These are phyloP conservation scores for sorghum (Sorghum bicolor) DNA, from an alignment of 176 grass and related monocot genomes.

Conservation along the genomic window DNA sequence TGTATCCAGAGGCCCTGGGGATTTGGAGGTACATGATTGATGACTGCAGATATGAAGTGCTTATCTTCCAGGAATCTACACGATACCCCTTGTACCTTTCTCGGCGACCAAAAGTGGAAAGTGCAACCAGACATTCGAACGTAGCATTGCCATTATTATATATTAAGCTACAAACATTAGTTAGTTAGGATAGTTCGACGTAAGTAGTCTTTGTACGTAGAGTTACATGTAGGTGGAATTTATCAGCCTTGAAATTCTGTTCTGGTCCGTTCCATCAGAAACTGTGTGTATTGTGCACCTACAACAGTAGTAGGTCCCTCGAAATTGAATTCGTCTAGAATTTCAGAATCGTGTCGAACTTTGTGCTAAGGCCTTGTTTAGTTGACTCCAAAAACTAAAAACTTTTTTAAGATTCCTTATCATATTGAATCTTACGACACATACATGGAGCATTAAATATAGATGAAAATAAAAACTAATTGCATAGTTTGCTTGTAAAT, in stretches of 20 bases:
- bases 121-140: background rate
- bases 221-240: background rate
- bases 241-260: background rate
- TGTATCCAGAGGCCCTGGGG: slow-evolving; percentile 9
- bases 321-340: background rate
- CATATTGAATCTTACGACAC: too few species aligned
- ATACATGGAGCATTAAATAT: too few species aligned
- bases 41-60: background rate
- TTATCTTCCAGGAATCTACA: background rate
- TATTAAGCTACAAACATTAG: background rate
- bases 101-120: background rate
- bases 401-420: too few species aligned
- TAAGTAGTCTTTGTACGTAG: background rate
- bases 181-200: background rate
- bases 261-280: background rate
- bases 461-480: too few species aligned
- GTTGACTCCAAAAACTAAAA: too few species aligned
- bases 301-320: background rate
- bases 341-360: background rate
- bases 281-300: background rate
- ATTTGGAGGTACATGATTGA: slow-evolving; percentile 13
- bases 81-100: background rate
- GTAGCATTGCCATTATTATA: background rate
- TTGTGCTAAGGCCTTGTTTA: too few species aligned
- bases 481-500: too few species aligned